These are phyloP conservation scores for Nyssa sinensis DNA, from an alignment of 148 eudicot genomes.

Conservation along the genomic window DNA sequence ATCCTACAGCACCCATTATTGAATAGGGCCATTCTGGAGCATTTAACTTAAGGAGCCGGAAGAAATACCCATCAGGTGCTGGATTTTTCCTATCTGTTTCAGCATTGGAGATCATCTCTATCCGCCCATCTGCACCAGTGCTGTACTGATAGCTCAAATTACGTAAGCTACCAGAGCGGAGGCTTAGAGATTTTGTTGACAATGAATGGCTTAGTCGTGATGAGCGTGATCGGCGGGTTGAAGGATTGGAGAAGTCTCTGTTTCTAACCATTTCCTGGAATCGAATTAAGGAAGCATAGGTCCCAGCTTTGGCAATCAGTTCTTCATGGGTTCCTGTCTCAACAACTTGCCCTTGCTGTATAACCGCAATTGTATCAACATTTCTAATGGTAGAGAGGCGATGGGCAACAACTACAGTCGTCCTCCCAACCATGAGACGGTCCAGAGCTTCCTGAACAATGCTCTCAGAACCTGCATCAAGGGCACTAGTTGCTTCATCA, in stretches of 20 bases:
- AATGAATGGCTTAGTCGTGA: conserved; percentile 74
- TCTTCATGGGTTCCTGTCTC: conserved; percentile 97
- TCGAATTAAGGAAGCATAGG: conserved; percentile 83
- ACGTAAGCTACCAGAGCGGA: conserved; percentile 92
- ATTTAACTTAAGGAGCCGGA: conserved; percentile 76
- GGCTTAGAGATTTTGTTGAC: conserved; percentile 92
- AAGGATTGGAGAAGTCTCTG: conserved; percentile 85
- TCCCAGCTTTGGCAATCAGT: conserved; percentile 76
- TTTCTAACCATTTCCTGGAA: conserved; percentile 99
- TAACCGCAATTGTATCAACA: conserved; percentile 83
- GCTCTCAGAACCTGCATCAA: conserved; percentile 93
- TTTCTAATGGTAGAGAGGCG: conserved; percentile 94
- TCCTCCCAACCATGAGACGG: conserved; percentile 97
- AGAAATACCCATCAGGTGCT: conserved; percentile 79
- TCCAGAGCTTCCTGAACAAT: conserved; percentile 97
- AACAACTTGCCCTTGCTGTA: conserved; percentile 91
- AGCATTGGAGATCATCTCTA: conserved; percentile 93
- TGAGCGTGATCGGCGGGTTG: conserved; percentile 80
- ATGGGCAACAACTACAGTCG: conserved; percentile 96
- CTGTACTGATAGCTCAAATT: conserved; percentile 94
- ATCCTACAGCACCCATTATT: conserved; percentile 91
- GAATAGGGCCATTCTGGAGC: conserved; percentile 99
- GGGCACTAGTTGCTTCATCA: conserved; percentile 98
- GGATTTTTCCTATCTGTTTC: conserved; percentile 87
- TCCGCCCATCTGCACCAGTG: conserved; percentile 90